Conservation (phyloP, 2,329 filamentous ascomycete species). For the Talaromyces sp. region DNA sequence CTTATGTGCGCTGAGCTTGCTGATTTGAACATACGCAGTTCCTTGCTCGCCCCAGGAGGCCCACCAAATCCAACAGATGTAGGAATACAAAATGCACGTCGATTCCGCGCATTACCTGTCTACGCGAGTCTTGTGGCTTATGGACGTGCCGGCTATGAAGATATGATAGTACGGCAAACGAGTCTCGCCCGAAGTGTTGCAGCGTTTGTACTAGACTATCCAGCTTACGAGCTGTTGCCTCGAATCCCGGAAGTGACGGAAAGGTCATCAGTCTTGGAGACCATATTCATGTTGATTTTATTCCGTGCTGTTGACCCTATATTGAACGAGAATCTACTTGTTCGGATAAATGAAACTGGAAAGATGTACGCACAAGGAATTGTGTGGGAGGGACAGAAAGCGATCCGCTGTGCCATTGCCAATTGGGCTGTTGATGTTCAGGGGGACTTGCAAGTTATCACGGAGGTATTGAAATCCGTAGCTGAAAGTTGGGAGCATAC, state of each 20-base stretch:
- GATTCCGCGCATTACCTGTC: conserved; percentile 3
- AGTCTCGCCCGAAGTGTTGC: background rate
- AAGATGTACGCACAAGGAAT: conserved; percentile 9
- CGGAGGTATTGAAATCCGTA: background rate
- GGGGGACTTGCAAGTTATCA: background rate
- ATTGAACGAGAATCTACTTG: conserved; percentile 4
- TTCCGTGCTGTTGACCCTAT: conserved; percentile 3
- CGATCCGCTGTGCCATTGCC: conserved; percentile 6
- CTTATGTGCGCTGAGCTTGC: no score
- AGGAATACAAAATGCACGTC: conserved; percentile 1
- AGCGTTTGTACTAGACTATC: conserved; percentile 6
- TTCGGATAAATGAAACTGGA: conserved; percentile 5
- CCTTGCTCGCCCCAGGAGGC: background rate
- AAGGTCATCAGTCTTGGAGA: background rate
- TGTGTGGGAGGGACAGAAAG: conserved; percentile 2
- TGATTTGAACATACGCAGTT: background rate
- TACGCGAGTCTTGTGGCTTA: conserved; percentile 1
- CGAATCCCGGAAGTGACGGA: background rate
- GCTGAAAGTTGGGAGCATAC: background rate
- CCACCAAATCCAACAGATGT: conserved; percentile 7
- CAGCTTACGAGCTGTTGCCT: conserved; percentile 4
- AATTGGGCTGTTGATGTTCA: conserved; percentile 1
- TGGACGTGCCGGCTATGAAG: background rate
- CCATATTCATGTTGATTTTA: conserved; percentile 7
- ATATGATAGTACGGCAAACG: conserved; percentile 3